Evolutionary conservation across 371 early-diverging fungal species (phyloP).

Genomic region (Rhizopus delemar): DNA sequence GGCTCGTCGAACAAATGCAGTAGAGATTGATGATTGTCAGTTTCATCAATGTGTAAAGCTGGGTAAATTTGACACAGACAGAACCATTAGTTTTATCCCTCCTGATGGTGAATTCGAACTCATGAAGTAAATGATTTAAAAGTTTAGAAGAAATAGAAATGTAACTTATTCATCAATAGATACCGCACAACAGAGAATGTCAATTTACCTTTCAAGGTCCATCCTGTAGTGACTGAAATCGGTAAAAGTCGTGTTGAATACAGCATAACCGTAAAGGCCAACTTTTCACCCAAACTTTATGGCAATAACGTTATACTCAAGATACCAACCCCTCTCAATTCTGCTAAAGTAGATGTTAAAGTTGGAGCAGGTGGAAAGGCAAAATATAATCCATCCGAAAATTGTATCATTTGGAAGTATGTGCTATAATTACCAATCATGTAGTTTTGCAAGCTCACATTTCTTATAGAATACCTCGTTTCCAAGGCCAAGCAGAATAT

Average conservation of each 20-base stretch:
- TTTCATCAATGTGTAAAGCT: constrained; percentile 92
- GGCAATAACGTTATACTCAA: constrained; percentile 81
- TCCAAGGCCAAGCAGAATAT: constrained; percentile 83
- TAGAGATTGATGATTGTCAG: constrained; percentile 88
- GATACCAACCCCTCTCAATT: constrained; percentile 85
- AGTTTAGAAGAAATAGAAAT: too few relatives aligned
- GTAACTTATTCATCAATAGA: constrained; percentile 32
- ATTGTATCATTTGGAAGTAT: constrained; percentile 89
- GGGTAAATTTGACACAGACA: constrained; percentile 78
- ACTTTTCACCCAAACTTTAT: constrained; percentile 75
- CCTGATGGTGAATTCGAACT: constrained; percentile 97
- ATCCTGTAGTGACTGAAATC: constrained; percentile 81
- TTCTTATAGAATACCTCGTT: constrained; percentile 67
- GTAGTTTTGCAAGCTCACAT: too few relatives aligned
- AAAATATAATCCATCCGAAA: constrained; percentile 84
- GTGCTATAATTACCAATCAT: constrained; percentile 16
- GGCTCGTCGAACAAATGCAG: constrained; percentile 59
- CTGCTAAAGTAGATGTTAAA: constrained; percentile 69
- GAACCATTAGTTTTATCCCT: constrained; percentile 94
- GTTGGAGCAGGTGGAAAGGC: constrained; percentile 78
- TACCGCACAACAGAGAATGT: constrained; percentile 89
- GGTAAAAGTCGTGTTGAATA: constrained; percentile 80
- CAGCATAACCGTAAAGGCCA: constrained; percentile 73
- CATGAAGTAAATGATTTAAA: constrained; percentile 65
- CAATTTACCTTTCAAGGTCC: constrained; percentile 82